Percentiles rank a stretch among this genome's conserved stretches.
phyloP scores from a whole-genome alignment of 2,329 filamentous ascomycete species.

The Monilinia fructigena region DNA sequence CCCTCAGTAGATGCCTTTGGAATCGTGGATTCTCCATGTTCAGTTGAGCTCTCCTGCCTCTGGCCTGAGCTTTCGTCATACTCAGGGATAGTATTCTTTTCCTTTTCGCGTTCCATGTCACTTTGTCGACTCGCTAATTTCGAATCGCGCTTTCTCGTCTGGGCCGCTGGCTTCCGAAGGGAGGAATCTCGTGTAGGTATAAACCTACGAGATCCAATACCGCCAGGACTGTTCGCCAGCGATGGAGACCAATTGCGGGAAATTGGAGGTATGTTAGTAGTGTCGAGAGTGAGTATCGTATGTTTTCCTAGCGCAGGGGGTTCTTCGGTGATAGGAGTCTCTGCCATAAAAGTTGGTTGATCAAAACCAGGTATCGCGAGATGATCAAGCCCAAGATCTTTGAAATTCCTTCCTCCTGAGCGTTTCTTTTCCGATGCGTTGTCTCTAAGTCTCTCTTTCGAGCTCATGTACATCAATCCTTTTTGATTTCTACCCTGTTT shows the following conservation, averaged over 20 bases:
- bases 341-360: conserved; percentile 40
- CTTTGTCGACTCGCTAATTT: conserved; percentile 50
- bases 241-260: conserved; percentile 16
- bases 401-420: conserved; percentile 44
- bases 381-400: conserved; percentile 39
- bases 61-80: conserved; percentile 26
- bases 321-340: conserved; percentile 51
- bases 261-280: conserved; percentile 1
- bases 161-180: conserved; percentile 55
- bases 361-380: conserved; percentile 33
- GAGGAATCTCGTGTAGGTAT: conserved; percentile 71
- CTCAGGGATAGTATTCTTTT: conserved; percentile 30
- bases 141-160: conserved; percentile 51
- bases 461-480: conserved; percentile 71
- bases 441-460: conserved; percentile 63
- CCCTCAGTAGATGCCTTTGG: conserved; percentile 36
- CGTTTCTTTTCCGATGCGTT: conserved; percentile 63
- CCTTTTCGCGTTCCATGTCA: conserved; percentile 43
- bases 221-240: conserved; percentile 31
- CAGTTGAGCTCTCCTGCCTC: conserved; percentile 30
- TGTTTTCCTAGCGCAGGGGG: conserved; percentile 19
- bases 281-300: conserved; percentile 7
- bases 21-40: conserved; percentile 37
- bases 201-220: conserved; percentile 43
- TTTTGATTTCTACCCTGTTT: conserved; percentile 54